A percentile compares a stretch with the other conserved stretches of the same genome.
Conservation (phyloP, 2,329 filamentous ascomycete species). For the Aureobasidium melanogenum region DNA sequence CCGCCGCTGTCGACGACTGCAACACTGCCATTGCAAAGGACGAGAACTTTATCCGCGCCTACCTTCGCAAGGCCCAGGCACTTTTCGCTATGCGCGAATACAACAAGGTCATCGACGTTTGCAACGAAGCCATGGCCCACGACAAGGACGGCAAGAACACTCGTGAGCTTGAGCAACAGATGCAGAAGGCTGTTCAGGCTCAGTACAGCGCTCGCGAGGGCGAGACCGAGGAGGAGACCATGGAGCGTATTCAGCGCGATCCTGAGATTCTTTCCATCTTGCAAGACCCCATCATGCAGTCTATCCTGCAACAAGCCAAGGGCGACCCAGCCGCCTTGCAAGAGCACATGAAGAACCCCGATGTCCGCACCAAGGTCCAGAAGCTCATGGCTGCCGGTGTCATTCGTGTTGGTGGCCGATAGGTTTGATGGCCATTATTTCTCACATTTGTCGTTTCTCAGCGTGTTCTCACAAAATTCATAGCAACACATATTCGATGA, state of each 20-base stretch:
- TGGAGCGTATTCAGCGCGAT: slow-evolving; percentile 80
- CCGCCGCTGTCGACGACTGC: slow-evolving; percentile 86
- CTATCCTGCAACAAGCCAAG: slow-evolving; percentile 93
- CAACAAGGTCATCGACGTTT: slow-evolving; percentile 86
- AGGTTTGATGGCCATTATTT: background rate
- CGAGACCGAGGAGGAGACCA: slow-evolving; percentile 85
- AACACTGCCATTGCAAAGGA: slow-evolving; percentile 86
- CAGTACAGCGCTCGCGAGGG: slow-evolving; percentile 89
- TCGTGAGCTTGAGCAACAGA: slow-evolving; percentile 86
- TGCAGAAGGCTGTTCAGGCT: slow-evolving; percentile 81
- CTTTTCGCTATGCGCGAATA: slow-evolving; percentile 98
- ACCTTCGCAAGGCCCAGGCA: slow-evolving; percentile 92
- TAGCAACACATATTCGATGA: slow-evolving; percentile 8
- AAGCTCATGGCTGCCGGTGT: slow-evolving; percentile 90
- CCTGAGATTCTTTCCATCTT: slow-evolving; percentile 48
- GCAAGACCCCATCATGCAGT: slow-evolving; percentile 89
- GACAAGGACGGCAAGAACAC: slow-evolving; percentile 74
- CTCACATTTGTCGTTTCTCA: background rate
- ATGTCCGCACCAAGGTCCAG: slow-evolving; percentile 80
- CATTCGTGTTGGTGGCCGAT: slow-evolving; percentile 43
- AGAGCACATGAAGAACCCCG: slow-evolving; percentile 94
- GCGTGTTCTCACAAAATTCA: slow-evolving; percentile 4
- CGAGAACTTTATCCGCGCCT: slow-evolving; percentile 85
- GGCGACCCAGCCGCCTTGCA: slow-evolving; percentile 82
- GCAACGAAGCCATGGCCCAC: slow-evolving; percentile 67